Conservation (phyloP, 352 stramenopile species). For the Globisporangium acanthophoron region DNA sequence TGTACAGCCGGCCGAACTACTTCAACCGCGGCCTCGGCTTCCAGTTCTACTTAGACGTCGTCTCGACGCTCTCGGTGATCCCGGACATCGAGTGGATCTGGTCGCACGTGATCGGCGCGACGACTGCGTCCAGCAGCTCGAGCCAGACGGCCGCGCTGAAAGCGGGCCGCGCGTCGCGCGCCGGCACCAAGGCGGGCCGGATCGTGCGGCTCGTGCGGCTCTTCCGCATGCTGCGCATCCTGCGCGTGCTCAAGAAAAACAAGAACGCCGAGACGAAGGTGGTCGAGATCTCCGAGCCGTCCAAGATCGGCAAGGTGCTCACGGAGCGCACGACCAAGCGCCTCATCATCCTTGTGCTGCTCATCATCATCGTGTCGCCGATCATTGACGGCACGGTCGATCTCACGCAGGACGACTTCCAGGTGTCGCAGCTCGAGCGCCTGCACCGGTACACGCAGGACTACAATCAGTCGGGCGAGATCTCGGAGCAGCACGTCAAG, state of each 20-base stretch:
- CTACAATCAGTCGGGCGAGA: conserved; percentile 61
- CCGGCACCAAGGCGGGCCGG: conserved; percentile 82
- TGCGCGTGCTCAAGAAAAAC: conserved; percentile 80
- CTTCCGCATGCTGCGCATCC: conserved; percentile 87
- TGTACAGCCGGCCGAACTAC: conserved; percentile 74
- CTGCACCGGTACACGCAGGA: conserved; percentile 80
- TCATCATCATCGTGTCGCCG: conserved; percentile 84
- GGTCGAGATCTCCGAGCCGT: conserved; percentile 79
- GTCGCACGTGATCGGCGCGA: conserved; percentile 41
- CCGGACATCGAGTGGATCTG: conserved; percentile 88
- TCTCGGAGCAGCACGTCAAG: conserved; percentile 42
- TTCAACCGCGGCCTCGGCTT: conserved; percentile 71
- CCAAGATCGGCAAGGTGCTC: conserved; percentile 93
- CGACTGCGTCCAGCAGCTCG: conserved; percentile 14
- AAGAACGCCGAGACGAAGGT: conserved; percentile 50
- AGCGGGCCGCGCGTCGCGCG: conserved; percentile 79
- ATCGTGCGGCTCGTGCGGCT: conserved; percentile 91
- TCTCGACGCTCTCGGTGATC: conserved; percentile 92
- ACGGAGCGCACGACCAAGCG: conserved; percentile 92
- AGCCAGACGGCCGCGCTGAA: conserved; percentile 68
- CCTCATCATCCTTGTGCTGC: conserved; percentile 88
- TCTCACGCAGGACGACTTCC: conserved; percentile 68
- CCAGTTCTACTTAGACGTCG: conserved; percentile 92
- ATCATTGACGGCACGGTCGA: conserved; percentile 78
- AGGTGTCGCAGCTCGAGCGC: conserved; percentile 67